A percentile compares a stretch with the other conserved stretches of the same genome.
Conservation (phyloP, 2,329 filamentous ascomycete genomes). For the Fusarium napiforme region DNA sequence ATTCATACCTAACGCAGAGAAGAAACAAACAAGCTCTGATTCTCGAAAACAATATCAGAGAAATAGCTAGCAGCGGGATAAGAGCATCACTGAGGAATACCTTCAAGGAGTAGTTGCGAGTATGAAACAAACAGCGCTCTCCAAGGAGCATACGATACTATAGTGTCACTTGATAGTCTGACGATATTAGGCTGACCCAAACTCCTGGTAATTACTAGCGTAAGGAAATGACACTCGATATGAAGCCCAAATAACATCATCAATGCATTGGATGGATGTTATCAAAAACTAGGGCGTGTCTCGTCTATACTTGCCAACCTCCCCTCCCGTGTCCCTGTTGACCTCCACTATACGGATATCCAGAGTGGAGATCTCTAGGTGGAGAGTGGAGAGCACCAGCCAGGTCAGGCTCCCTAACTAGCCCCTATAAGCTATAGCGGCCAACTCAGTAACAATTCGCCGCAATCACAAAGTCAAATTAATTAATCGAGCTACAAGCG, state of each 20-base stretch:
- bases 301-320: conserved; percentile 20
- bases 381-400: not conserved
- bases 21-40: not conserved
- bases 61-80: fast-evolving
- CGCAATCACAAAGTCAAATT: not conserved
- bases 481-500: not conserved
- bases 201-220: not conserved
- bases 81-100: fast-evolving
- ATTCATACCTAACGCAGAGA: not conserved
- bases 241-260: not conserved
- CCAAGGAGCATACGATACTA: not conserved
- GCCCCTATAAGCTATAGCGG: not conserved
- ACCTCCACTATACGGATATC: not conserved
- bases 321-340: not conserved
- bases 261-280: not conserved
- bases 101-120: not conserved
- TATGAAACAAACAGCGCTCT: not conserved
- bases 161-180: not conserved
- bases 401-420: not conserved
- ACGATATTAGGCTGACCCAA: not conserved
- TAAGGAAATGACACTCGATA: not conserved
- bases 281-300: not conserved
- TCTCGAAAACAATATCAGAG: not conserved
- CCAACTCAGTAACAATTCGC: not conserved
- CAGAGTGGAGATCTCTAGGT: not conserved